Evolutionary conservation across 1,284 basidiomycete species (phyloP).

Genomic region (Salmacisia buchloeana): DNA sequence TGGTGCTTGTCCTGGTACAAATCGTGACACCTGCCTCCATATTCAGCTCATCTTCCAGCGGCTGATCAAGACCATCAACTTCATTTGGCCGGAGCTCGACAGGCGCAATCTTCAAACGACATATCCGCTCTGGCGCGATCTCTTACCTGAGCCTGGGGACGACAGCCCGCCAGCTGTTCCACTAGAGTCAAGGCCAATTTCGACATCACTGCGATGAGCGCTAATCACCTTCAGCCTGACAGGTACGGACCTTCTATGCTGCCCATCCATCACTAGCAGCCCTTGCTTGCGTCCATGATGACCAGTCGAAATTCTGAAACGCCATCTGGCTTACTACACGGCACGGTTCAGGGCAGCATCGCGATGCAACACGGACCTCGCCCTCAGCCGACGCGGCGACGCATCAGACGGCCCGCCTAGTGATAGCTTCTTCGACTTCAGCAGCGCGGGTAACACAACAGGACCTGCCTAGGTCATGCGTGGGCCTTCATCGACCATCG

Average conservation of each 20-base stretch:
- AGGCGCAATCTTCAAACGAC: background rate
- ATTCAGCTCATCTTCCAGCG: constrained; percentile 4
- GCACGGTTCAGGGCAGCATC: background rate
- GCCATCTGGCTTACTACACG: too few relatives aligned
- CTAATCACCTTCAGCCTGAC: too few relatives aligned
- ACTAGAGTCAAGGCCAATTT: background rate
- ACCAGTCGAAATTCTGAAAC: too few relatives aligned
- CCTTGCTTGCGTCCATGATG: too few relatives aligned
- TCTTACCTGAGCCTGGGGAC: background rate
- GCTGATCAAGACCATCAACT: background rate
- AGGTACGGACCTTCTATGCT: background rate
- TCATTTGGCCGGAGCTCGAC: background rate
- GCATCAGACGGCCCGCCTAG: too few relatives aligned
- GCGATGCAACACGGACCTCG: too few relatives aligned
- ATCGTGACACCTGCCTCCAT: background rate
- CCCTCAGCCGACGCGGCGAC: too few relatives aligned
- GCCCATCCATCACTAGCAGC: background rate
- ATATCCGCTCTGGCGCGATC: background rate
- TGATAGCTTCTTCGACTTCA: too few relatives aligned
- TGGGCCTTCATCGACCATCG: too few relatives aligned
- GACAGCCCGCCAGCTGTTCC: background rate
- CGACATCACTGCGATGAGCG: background rate
- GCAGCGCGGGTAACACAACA: too few relatives aligned
- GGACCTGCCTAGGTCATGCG: too few relatives aligned
- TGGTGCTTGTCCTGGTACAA: too few relatives aligned